These are phyloP conservation scores for Fraxinus pennsylvanica DNA, from an alignment of 257 asterid species.

Conservation along the genomic window DNA sequence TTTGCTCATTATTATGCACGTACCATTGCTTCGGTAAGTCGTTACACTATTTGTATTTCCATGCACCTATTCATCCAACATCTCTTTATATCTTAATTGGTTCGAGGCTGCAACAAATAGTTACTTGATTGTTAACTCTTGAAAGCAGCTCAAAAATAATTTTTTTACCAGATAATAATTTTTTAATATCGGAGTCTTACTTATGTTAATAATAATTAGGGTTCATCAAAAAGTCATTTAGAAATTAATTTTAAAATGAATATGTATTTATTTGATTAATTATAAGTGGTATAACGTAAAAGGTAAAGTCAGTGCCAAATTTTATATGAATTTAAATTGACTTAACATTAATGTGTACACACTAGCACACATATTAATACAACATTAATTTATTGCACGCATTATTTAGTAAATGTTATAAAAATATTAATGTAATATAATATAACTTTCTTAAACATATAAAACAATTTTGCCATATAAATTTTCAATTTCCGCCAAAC, in stretches of 20 bases:
- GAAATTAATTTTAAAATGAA: not conserved
- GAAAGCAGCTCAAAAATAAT: too few relatives aligned
- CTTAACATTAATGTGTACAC: not conserved
- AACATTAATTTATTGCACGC: not conserved
- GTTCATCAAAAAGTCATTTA: not conserved
- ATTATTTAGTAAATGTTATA: too few relatives aligned
- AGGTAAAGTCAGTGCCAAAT: not conserved
- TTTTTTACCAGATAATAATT: too few relatives aligned
- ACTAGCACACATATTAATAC: not conserved
- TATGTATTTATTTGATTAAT: too few relatives aligned
- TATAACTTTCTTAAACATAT: not conserved
- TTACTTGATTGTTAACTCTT: too few relatives aligned
- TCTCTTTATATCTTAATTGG: too few relatives aligned
- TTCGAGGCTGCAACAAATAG: too few relatives aligned
- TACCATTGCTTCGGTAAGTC: too few relatives aligned
- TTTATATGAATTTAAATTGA: not conserved
- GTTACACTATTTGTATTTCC: too few relatives aligned
- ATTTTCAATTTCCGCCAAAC: not conserved
- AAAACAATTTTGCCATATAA: not conserved
- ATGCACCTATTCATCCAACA: too few relatives aligned
- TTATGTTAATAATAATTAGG: not conserved
- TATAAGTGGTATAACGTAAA: not conserved
- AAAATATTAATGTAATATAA: not conserved
- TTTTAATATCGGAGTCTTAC: too few relatives aligned
- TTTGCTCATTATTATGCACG: too few relatives aligned